Evolutionary conservation across 345 rosid species (phyloP), one percentile per base, ranked within the genome.

Genomic region (Hirschfeldia incana): DNA sequence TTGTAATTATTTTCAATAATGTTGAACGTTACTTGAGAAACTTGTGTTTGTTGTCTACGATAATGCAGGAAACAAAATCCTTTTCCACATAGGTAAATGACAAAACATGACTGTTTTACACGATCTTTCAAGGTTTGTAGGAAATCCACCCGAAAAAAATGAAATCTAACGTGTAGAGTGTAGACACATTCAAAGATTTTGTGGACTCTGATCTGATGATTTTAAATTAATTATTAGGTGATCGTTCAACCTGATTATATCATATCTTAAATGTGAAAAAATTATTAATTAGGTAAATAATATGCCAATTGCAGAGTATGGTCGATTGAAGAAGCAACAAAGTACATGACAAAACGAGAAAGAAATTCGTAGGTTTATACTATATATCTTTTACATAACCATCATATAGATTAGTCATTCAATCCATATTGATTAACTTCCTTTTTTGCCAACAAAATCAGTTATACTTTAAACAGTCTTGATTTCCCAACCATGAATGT

Each of bases 151-250:
- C 57, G 57, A 42, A 12, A 57, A 2, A 51, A 12, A 12, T n/a
- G 58, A 51, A 51, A 51, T 46, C 16, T 44, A 46, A 13, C 27
- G 70, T 63, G 65, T 64, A 37, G 39, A 5, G 76, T 63, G 77
- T 66, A 65, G 64, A 67, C 82, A 78, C 55, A 67, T n/a, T 64
- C 32, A 39, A 59, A 67, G 67, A 67, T 66, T 73, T 67, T 78
- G 78, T 72, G 82, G 69, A 73, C 53, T 66, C 63, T 12, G 28
- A 16, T 61, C 42, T 42, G 27, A 26, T 30, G 58, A 46, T 73
- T 73, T 59, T 42, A 9, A 57, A 72, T 57, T 4, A 8, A 42
- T 30, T 39, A 72, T 6, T 30, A 57, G 62, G 55, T 72, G 36
- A 62, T 65, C 65, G 15, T 77, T 77, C 55, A 6, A 65, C 34